Evolutionary conservation across 1,139 yeast species (phyloP), one percentile per base, ranked within the genome.

Genomic region (Lodderomyces jiufengensis): DNA sequence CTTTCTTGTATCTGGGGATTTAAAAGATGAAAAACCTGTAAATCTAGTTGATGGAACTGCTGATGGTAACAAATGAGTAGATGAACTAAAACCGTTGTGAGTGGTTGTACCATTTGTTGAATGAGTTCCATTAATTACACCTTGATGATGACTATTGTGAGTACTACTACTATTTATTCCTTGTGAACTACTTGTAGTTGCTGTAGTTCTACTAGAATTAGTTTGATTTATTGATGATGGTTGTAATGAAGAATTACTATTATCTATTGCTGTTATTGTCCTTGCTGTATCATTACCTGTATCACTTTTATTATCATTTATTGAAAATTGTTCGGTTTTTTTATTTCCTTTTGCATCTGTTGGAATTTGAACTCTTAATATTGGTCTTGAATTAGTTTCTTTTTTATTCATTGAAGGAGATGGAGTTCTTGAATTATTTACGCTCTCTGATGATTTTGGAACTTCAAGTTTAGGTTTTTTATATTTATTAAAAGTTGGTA

Each of bases 301-400:
- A 33, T 59, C 25, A 63, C 44, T 4, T 70, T 66, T 29, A 52
- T 48, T 22, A 27, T 39, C 20, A 13, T 25, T 21, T 27, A 25
- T 31, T 11, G 16, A 16, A 16, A 5, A n/a, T n/a, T n/a, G n/a
- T n/a, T n/a, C n/a, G n/a, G n/a, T n/a, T n/a, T n/a, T 24, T 13
- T 38, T 40, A 11, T 27, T 33, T 7, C 41, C 43, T 28, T 63
- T 65, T 6, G 67, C 50, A 46, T 67, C 74, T 0, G 59, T 55
- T 0, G 79, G 79, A 25, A 73, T 73, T 51, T 72, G 77, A 9
- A 74, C 78, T 35, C 79, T 50, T 25, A 74, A 53, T 3, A 73
- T 60, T 2, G 80, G 80, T 34, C 79, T 53, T 2, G 39, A 27
- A 2, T 30, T 10, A n/a, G 27, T 27, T 11, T 41, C 41, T 27